Evolutionary conservation across 2,329 filamentous ascomycete species (phyloP), one percentile per base, ranked within the genome.

Genomic region (Fusarium neocosmosporiellum): DNA sequence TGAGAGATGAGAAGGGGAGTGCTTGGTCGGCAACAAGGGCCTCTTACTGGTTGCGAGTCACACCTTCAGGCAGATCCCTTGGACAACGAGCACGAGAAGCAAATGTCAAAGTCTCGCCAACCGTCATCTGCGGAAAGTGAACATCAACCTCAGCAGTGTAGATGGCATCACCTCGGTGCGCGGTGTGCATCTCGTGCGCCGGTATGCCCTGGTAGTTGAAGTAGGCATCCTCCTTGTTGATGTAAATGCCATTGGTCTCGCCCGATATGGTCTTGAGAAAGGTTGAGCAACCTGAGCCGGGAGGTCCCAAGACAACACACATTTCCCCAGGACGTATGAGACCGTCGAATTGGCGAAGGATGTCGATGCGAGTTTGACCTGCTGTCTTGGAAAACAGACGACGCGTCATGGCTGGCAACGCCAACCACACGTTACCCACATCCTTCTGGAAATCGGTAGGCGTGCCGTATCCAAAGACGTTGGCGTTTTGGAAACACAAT

Each of bases 61-160:
- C 84, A 34, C 89, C 89, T 3, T 84, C 83, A 4, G 90, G 90
- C 2, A 90, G 84, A 24, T 86, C 78, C 37, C 87, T 86, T 0
- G 91, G 90, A 29, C 89, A 87, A 50, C 91, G 87, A 6, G 92
- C 91, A n/a, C 88, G 85, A 6, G 93, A 92, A 13, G 93, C 93
- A 72, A 94, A 94, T 54, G 88, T 90, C 18, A 95, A 84, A 0
- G 93, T 95, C 74, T 95, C 91, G 59, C 92, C 92, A 18, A 95
- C 92, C 2, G 88, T 90, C 74, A 95, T 83, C 81, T 90, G 88
- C 7, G 92, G 91, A 77, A 94, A 94, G 81, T 94, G 92, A 6
- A 92, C 90, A 79, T 96, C 93, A 29, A 93, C 91, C 80, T 95
- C 93, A 62, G 92, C 92, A 0, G 92, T 94, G 82, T 95, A 95